Base-by-base conservation (phyloP, 1,284 basidiomycete species). In the Malassezia equina region DNA sequence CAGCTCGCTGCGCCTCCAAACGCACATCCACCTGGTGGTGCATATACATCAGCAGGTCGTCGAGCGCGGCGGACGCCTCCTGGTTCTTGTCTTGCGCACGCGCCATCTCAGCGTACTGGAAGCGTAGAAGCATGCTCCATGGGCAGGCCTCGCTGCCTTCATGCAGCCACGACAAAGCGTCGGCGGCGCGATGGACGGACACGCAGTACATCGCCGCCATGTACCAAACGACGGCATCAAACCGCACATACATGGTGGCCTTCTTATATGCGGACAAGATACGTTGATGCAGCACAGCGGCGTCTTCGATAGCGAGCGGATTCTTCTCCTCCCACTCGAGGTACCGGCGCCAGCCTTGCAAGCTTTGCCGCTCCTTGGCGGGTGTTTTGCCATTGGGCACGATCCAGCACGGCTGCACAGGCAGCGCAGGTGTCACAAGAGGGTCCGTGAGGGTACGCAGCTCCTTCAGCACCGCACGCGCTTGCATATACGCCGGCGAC, bases 261-360 rank as follows among this genome's bases (percentile, higher is more conserved):
- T 93, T 90, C 59, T 84, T 81, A 75, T 94, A 90, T 2, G 90
- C 88, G 44, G 84, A 83, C 61, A 84, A 82, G 7, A 95, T 80
- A 28, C 93, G 82, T 17, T 79, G 79, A 46, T 84, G 80, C 31
- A 93, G 75, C 3, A 60, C 54, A 7, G 59, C 56, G 48, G 81
- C 79, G 61, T 96, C 90, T 60, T 93, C 89, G 51, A 94, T 82
- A 72, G 90, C 86, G 36, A 94, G 79, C 1, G 91, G 94, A 69
- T 99, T 96, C 61, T 81, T 81, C 74, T 94, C 89, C 76, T 99
- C 94, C 88, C 89, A 98, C 67, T 88, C 88, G 47, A 98, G 77
- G 73, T 95, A 96, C 2, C 81, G 79, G 65, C 88, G 88, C 94
- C 94, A 99, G 13, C 83, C 82, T 19, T 83, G 83, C 4, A 90